Conservation (phyloP, 768 basidiomycete species). For the Pleurotus eryngii region DNA sequence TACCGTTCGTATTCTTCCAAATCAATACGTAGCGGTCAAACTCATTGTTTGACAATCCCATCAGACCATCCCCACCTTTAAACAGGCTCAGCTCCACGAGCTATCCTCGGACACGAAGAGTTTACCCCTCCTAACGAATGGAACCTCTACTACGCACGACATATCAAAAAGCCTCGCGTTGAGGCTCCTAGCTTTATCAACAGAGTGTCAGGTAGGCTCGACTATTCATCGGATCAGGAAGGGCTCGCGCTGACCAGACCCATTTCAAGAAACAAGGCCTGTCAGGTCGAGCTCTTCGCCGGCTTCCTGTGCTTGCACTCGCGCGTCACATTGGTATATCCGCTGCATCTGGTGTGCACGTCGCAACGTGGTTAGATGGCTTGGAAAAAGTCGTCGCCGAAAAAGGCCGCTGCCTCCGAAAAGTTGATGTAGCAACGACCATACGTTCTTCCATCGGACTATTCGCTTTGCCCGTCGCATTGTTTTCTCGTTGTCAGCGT, state of each 20-base stretch:
- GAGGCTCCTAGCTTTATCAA: conserved; percentile 64
- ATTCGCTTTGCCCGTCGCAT: too few relatives aligned
- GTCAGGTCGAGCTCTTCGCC: conserved; percentile 88
- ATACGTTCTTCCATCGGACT: too few relatives aligned
- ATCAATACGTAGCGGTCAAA: background rate
- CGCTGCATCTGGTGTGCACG: conserved; percentile 27
- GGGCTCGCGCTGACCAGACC: background rate
- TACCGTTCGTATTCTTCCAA: conserved; percentile 42
- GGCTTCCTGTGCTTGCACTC: conserved; percentile 92
- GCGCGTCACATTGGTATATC: conserved; percentile 70
- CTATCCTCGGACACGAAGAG: conserved; percentile 30
- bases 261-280: conserved; percentile 61
- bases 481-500: too few relatives aligned
- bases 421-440: conserved; percentile 29
- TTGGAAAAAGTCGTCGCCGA: conserved; percentile 75
- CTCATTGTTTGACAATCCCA: conserved; percentile 8
- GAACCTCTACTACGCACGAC: conserved; percentile 27
- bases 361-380: conserved; percentile 79
- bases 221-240: background rate
- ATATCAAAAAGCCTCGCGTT: conserved; percentile 53
- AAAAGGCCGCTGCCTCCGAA: conserved; percentile 48
- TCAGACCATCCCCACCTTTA: conserved; percentile 60
- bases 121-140: background rate
- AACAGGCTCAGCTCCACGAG: conserved; percentile 59
- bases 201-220: conserved; percentile 69